Percentiles rank a stretch among this genome's conserved stretches.
Evolutionary conservation across 768 basidiomycete genomes (phyloP).

Genomic region (Boletus edulis): DNA sequence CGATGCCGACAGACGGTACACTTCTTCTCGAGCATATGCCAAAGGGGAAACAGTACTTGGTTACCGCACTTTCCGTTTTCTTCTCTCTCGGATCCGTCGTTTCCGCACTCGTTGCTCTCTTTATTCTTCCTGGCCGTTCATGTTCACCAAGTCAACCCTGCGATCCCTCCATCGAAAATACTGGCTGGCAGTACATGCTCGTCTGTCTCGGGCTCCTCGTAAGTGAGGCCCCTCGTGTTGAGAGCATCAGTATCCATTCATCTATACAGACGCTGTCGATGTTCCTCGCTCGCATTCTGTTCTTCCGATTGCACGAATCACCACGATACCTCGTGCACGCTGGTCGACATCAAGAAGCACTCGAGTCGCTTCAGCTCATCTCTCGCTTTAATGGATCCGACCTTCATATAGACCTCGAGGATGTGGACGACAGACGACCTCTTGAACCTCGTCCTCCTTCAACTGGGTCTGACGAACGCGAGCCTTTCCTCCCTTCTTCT

Average conservation of each 20-base stretch:
- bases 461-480: conserved; percentile 25
- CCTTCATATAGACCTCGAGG: conserved; percentile 62
- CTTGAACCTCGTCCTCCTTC: conserved; percentile 17
- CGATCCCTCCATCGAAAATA: conserved; percentile 65
- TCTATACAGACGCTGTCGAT: conserved; percentile 71
- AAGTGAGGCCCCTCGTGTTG: conserved; percentile 35
- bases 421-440: conserved; percentile 54
- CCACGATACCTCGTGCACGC: conserved; percentile 91
- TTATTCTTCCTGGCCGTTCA: conserved; percentile 75
- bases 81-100: conserved; percentile 92
- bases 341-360: conserved; percentile 79
- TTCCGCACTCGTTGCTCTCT: conserved; percentile 73
- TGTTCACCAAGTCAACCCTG: conserved; percentile 57
- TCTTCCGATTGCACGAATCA: conserved; percentile 93
- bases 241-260: conserved; percentile 1
- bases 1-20: conserved; percentile 97
- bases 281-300: conserved; percentile 82
- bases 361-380: conserved; percentile 80
- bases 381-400: conserved; percentile 82
- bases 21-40: conserved; percentile 92
- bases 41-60: conserved; percentile 84
- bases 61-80: conserved; percentile 91
- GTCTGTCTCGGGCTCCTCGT: conserved; percentile 78
- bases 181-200: conserved; percentile 89
- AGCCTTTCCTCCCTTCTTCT: conserved; percentile 24